These are phyloP conservation scores for Syncephalis fuscata DNA, from an alignment of 371 early-diverging fungal genomes.

Conservation along the genomic window DNA sequence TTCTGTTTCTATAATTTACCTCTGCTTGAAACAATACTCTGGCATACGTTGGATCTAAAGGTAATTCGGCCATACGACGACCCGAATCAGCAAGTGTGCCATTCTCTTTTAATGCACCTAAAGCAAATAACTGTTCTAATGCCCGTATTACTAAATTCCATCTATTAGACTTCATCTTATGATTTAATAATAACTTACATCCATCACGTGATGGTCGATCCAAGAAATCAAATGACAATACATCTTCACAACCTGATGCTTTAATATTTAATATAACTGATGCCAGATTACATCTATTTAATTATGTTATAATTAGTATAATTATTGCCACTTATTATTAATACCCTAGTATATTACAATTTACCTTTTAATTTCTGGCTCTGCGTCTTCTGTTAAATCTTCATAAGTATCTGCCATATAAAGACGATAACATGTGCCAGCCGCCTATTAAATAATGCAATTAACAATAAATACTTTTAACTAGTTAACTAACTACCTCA, in stretches of 20 bases:
- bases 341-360: too few relatives aligned
- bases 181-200: conserved; percentile 10
- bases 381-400: conserved; percentile 57
- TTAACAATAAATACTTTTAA: too few relatives aligned
- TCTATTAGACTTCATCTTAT: too few relatives aligned
- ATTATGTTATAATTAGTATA: too few relatives aligned
- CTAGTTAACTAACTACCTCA: too few relatives aligned
- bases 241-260: conserved; percentile 77
- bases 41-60: conserved; percentile 80
- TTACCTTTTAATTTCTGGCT: conserved; percentile 76
- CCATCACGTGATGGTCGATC: conserved; percentile 70
- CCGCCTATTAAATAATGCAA: too few relatives aligned
- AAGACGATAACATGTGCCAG: conserved; percentile 81
- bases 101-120: conserved; percentile 74
- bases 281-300: conserved; percentile 63
- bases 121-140: conserved; percentile 70
- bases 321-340: too few relatives aligned
- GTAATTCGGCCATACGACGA: conserved; percentile 79
- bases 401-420: conserved; percentile 81
- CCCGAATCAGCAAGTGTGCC: conserved; percentile 77
- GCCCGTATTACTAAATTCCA: conserved; percentile 64
- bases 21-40: conserved; percentile 66
- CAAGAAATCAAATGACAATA: conserved; percentile 86
- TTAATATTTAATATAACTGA: conserved; percentile 74
- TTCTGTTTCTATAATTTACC: too few relatives aligned